These are phyloP conservation scores for Penicillium steckii DNA, from an alignment of 495 filamentous ascomycete species.

Conservation along the genomic window DNA sequence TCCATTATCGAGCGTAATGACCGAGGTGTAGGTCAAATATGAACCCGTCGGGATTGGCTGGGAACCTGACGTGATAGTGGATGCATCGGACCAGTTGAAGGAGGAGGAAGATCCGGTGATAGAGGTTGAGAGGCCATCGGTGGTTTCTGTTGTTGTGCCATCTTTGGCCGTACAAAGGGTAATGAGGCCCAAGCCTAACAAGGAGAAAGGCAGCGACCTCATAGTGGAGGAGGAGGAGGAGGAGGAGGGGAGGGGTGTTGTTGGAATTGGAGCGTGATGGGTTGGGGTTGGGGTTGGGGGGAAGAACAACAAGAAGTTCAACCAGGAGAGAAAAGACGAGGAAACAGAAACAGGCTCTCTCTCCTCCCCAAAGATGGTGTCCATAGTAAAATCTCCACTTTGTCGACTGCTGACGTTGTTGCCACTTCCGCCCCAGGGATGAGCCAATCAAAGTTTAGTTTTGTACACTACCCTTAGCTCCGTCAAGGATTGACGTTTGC, in stretches of 20 bases:
- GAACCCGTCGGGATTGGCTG: conserved; percentile 31
- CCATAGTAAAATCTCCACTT: too few relatives aligned
- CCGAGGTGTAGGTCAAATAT: conserved; percentile 42
- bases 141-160: not conserved
- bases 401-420: too few relatives aligned
- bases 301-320: too few relatives aligned
- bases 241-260: not conserved
- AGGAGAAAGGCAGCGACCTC: conserved; percentile 12
- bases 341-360: too few relatives aligned
- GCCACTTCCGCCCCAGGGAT: too few relatives aligned
- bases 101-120: conserved; percentile 3
- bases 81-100: conserved; percentile 11
- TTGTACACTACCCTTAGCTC: too few relatives aligned
- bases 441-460: too few relatives aligned
- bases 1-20: conserved; percentile 31
- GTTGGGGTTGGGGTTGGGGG: too few relatives aligned
- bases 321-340: too few relatives aligned
- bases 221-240: conserved; percentile 14
- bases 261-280: too few relatives aligned
- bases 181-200: conserved; percentile 15
- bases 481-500: too few relatives aligned
- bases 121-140: conserved; percentile 4
- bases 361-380: too few relatives aligned
- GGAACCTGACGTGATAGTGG: conserved; percentile 14
- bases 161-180: conserved; percentile 19